Conservation (phyloP, 2,329 filamentous ascomycete species). For the Atkinsonella texensis region DNA sequence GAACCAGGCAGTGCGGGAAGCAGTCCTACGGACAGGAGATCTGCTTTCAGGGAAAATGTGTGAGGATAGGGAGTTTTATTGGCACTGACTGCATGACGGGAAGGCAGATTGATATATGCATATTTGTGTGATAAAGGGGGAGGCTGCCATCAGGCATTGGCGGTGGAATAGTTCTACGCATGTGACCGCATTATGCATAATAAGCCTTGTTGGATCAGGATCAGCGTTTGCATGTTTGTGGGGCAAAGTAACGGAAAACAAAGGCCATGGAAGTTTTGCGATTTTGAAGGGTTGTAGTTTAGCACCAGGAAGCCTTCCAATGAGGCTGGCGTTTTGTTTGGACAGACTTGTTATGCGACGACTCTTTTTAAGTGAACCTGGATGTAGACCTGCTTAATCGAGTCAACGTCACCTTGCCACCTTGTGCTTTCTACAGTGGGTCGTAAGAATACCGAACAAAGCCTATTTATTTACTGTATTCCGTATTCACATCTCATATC, state of each 20-base stretch:
- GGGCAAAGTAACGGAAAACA: not conserved
- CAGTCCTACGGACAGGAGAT: conserved; percentile 56
- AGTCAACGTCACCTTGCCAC: too few relatives aligned
- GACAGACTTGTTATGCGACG: not conserved
- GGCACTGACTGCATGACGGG: not conserved
- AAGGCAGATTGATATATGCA: not conserved
- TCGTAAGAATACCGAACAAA: not conserved
- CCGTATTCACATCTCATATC: too few relatives aligned
- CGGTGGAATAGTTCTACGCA: too few relatives aligned
- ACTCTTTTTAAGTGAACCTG: not conserved
- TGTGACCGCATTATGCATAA: not conserved
- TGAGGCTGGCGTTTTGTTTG: not conserved
- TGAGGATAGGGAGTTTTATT: conserved; percentile 19
- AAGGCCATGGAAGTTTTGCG: not conserved
- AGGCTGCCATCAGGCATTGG: too few relatives aligned
- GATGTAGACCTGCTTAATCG: too few relatives aligned
- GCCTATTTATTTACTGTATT: not conserved
- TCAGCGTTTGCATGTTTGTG: not conserved
- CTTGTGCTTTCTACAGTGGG: too few relatives aligned
- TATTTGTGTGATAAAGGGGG: not conserved
- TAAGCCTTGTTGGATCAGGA: not conserved
- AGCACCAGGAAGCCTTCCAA: not conserved
- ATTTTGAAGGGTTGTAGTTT: not conserved
- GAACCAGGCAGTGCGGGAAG: conserved; percentile 30
- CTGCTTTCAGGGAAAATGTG: conserved; percentile 59